These are phyloP conservation scores for Chlamydomonas reinhardtii DNA, from an alignment of 163 green algal species.

Conservation along the genomic window DNA sequence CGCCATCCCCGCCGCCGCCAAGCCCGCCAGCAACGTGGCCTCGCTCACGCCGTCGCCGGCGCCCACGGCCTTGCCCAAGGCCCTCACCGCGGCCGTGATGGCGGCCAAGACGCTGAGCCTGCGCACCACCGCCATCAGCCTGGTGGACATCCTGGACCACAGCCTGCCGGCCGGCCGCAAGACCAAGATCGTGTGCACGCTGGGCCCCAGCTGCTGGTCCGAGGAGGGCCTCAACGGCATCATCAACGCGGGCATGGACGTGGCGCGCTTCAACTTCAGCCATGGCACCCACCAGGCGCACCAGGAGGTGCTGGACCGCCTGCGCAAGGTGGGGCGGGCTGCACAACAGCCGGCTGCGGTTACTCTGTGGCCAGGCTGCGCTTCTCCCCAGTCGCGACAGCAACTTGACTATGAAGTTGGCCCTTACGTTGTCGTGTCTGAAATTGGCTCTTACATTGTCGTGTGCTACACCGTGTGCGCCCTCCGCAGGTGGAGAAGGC, in stretches of 20 bases:
- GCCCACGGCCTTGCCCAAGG: too few species aligned
- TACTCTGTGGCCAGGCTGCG: too few species aligned
- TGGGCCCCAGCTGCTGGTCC: slow-evolving; percentile 68
- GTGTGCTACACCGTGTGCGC: too few species aligned
- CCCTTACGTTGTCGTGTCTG: too few species aligned
- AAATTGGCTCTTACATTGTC: too few species aligned
- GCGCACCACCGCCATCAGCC: slow-evolving; percentile 61
- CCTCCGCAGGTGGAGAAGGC: slow-evolving; percentile 29
- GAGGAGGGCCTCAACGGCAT: slow-evolving; percentile 65
- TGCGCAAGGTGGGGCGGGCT: slow-evolving; percentile 52
- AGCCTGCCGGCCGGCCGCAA: slow-evolving; percentile 43
- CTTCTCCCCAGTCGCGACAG: too few species aligned
- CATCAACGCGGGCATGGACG: slow-evolving; percentile 77
- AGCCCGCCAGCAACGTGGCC: too few species aligned
- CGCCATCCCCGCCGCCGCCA: too few species aligned
- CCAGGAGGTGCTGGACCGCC: slow-evolving; percentile 70
- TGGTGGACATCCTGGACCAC: slow-evolving; percentile 48
- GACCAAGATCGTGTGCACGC: slow-evolving; percentile 85
- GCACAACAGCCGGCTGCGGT: too few species aligned
- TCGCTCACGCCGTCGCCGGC: too few species aligned
- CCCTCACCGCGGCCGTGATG: background rate
- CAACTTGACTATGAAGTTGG: too few species aligned
- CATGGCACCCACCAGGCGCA: slow-evolving; percentile 65
- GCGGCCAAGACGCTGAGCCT: slow-evolving; percentile 65
- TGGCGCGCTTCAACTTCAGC: slow-evolving; percentile 80